Evolutionary conservation across 306 rosid species (phyloP), one percentile per base, ranked within the genome.

Genomic region (Lathyrus oleraceus): DNA sequence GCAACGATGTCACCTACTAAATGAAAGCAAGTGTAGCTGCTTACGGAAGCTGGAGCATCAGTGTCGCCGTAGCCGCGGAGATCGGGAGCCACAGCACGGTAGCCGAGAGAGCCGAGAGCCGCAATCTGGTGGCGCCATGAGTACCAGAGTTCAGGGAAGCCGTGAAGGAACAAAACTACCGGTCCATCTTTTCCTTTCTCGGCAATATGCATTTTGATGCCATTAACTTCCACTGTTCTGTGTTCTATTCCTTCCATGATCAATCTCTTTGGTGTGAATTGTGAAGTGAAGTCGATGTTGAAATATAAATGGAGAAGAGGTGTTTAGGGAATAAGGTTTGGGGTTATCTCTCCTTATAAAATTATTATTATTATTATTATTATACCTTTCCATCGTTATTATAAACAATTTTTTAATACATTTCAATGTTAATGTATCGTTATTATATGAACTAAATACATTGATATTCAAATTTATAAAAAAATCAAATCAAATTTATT

Each of bases 81-180:
- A 21, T 82, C 81, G 0, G 86, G 83, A 0, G 86, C 83, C 1
- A 82, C 76, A 0, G 81, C 75, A 0, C 60, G 83, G 62, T 75
- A 82, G 1, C 86, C 86, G 10, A 28, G 75, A 25, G 73, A 38
- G 23, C 76, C 30, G 5, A 82, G 78, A 16, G 78, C 52, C 0
- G 54, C 11, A 39, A 82, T 82, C 73, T 82, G 86, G 67, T 78
- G 81, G 14, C 83, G 78, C 83, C 81, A 82, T 0, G 83, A 65
- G 78, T 78, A 82, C 86, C 86, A 82, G 3, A 82, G 76, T 9
- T 82, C 83, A 0, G 83, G 86, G 79, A 78, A 82, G 48, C 83
- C 86, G 10, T 82, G 86, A 2, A 82, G 86, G 73, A 82, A 78
- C 30, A 82, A 2, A 2, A 82, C 86, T 2, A 82, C 70, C 0